These are phyloP conservation scores for Talaromyces piceae DNA, from an alignment of 2,329 filamentous ascomycete genomes.

Conservation along the genomic window DNA sequence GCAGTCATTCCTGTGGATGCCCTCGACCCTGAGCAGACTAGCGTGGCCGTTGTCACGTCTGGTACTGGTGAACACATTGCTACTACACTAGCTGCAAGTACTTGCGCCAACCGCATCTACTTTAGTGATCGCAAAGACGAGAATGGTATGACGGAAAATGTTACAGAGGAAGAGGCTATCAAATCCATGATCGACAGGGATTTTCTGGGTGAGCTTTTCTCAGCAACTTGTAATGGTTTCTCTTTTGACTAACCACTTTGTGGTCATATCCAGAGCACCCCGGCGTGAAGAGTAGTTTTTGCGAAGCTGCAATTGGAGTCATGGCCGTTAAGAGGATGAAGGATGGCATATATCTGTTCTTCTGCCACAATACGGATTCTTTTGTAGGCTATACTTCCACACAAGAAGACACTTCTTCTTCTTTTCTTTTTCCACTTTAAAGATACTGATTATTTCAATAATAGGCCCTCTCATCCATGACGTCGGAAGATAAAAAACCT, in stretches of 20 bases:
- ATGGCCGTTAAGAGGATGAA: conserved; percentile 80
- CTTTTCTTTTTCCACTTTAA: too few relatives aligned
- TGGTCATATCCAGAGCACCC: conserved; percentile 53
- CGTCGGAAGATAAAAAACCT: conserved; percentile 65
- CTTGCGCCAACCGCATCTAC: conserved; percentile 79
- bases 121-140: conserved; percentile 55
- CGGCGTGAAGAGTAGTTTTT: conserved; percentile 70
- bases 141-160: conserved; percentile 55
- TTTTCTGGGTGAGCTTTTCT: conserved; percentile 61
- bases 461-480: conserved; percentile 77
- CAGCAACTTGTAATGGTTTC: not conserved
- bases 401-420: not conserved
- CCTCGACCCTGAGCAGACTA: conserved; percentile 59
- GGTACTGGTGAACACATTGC: conserved; percentile 98
- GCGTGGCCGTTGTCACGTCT: conserved; percentile 79
- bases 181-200: conserved; percentile 74
- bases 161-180: conserved; percentile 71
- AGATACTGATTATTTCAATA: not conserved
- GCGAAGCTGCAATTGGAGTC: conserved; percentile 81
- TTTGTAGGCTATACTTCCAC: conserved; percentile 41
- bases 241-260: conserved; percentile 4
- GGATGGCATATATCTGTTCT: conserved; percentile 75
- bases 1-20: conserved; percentile 73
- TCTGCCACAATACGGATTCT: conserved; percentile 91
- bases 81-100: conserved; percentile 82